Evolutionary conservation across 2,329 filamentous ascomycete genomes (phyloP).

Genomic region (Talaromyces sp.): DNA sequence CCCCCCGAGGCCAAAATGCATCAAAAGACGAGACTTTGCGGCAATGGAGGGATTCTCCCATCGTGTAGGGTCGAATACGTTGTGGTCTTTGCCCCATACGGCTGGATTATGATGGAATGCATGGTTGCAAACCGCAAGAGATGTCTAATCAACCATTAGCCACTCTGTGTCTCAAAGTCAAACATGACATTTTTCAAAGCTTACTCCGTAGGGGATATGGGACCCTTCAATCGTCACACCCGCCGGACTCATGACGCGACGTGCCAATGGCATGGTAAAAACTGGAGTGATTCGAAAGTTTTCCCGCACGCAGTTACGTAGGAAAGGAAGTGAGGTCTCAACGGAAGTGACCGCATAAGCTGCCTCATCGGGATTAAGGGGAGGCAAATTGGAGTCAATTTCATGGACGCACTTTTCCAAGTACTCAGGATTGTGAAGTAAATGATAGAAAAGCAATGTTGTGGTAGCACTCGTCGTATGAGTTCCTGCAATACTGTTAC

Average conservation of each 20-base stretch:
- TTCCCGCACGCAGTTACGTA: constrained; percentile 29
- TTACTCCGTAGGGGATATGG: constrained; percentile 27
- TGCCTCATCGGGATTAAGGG: constrained; percentile 1
- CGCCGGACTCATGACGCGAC: constrained; percentile 25
- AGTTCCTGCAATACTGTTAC: background rate
- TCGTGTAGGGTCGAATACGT: constrained; percentile 29
- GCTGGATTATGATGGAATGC: constrained; percentile 33
- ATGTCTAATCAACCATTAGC: constrained; percentile 23
- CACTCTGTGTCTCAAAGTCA: background rate
- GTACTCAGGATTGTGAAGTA: background rate
- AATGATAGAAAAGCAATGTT: background rate
- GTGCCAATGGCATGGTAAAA: constrained; percentile 33
- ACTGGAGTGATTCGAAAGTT: constrained; percentile 36
- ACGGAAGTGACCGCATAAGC: constrained; percentile 25
- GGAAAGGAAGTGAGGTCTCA: constrained; percentile 27
- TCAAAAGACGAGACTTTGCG: constrained; percentile 25
- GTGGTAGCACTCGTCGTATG: background rate
- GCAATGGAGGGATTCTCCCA: constrained; percentile 24
- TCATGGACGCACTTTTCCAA: constrained; percentile 19
- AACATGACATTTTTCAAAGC: constrained; percentile 4
- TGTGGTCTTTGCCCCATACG: constrained; percentile 32
- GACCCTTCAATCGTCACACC: constrained; percentile 26
- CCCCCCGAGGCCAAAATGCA: constrained; percentile 35
- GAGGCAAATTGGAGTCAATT: constrained; percentile 14
- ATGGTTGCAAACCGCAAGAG: constrained; percentile 34